These are phyloP conservation scores for Coemansia sp. DNA, from an alignment of 192 early-diverging fungal species.

Conservation along the genomic window DNA sequence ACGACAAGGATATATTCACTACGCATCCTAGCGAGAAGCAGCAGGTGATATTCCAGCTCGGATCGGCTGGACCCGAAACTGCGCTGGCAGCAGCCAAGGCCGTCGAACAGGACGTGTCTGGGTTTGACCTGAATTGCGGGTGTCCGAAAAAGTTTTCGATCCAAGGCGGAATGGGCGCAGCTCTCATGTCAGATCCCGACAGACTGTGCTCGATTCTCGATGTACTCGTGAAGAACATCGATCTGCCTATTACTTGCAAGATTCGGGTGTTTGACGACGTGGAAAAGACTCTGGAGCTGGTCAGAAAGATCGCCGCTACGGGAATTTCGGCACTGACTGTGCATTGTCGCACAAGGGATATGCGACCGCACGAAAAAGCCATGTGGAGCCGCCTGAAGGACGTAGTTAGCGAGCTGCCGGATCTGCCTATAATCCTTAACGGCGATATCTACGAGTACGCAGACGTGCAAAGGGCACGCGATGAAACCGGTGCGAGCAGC, in stretches of 20 bases:
- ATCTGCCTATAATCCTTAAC: constrained; percentile 86
- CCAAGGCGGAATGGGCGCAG: constrained; percentile 92
- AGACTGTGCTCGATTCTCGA: constrained; percentile 72
- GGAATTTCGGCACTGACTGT: constrained; percentile 85
- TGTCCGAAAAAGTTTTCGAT: constrained; percentile 97
- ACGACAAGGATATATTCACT: constrained; percentile 63
- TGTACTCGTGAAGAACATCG: constrained; percentile 68
- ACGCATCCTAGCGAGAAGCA: constrained; percentile 77
- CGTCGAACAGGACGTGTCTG: constrained; percentile 85
- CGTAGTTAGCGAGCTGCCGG: constrained; percentile 67
- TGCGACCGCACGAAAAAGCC: constrained; percentile 76
- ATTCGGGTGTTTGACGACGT: constrained; percentile 75
- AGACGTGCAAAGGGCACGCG: constrained; percentile 63
- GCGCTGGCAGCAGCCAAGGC: constrained; percentile 82
- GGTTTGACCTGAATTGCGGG: constrained; percentile 96
- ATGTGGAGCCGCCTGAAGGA: constrained; percentile 81
- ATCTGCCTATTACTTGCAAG: constrained; percentile 86
- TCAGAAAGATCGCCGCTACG: constrained; percentile 78
- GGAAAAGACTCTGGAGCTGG: constrained; percentile 79
- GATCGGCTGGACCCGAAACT: constrained; percentile 81
- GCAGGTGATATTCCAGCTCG: constrained; percentile 87
- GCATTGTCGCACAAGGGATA: constrained; percentile 81
- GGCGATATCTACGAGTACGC: constrained; percentile 76
- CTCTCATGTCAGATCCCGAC: constrained; percentile 82
- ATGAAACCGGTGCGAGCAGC: constrained; percentile 59